Conservation (phyloP, 805 yeast species). For the Metschnikowia cubensis region DNA sequence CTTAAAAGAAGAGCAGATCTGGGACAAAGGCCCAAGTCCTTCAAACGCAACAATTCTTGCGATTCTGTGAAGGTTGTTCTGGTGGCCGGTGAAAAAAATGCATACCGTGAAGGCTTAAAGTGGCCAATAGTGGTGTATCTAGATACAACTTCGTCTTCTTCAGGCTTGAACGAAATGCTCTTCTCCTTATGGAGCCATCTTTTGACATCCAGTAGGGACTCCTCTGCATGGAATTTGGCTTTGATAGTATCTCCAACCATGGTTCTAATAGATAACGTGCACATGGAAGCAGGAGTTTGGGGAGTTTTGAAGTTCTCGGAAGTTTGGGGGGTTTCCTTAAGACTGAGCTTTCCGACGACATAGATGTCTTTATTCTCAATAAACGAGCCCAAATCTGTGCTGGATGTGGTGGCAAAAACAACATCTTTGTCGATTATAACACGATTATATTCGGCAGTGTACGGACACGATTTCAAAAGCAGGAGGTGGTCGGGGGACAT, state of each 20-base stretch:
- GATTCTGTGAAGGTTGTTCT: conserved; percentile 47
- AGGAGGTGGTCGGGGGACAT: neutral
- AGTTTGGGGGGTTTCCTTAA: neutral
- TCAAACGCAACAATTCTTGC: conserved; percentile 49
- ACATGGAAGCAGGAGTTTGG: neutral
- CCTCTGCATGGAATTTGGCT: conserved; percentile 8
- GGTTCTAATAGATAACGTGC: conserved; percentile 13
- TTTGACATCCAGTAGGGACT: conserved; percentile 14
- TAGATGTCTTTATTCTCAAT: neutral
- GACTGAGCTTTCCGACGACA: neutral
- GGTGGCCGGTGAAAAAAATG: conserved; percentile 43
- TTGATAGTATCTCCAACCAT: conserved; percentile 12
- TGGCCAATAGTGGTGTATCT: conserved; percentile 19
- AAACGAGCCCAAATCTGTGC: neutral
- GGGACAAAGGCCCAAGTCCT: conserved; percentile 57
- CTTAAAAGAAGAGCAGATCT: conserved; percentile 73
- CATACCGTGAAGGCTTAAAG: conserved; percentile 52
- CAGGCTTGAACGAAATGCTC: conserved; percentile 11
- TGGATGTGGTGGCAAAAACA: neutral
- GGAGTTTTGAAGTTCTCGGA: too few species aligned
- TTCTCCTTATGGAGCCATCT: conserved; percentile 17
- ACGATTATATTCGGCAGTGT: neutral
- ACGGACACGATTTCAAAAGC: neutral
- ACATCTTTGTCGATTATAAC: neutral
- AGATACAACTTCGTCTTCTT: conserved; percentile 8